Percentiles rank a stretch among this genome's conserved stretches.
Conservation (phyloP, 768 basidiomycete genomes). For the Leccinum aurantiacum region DNA sequence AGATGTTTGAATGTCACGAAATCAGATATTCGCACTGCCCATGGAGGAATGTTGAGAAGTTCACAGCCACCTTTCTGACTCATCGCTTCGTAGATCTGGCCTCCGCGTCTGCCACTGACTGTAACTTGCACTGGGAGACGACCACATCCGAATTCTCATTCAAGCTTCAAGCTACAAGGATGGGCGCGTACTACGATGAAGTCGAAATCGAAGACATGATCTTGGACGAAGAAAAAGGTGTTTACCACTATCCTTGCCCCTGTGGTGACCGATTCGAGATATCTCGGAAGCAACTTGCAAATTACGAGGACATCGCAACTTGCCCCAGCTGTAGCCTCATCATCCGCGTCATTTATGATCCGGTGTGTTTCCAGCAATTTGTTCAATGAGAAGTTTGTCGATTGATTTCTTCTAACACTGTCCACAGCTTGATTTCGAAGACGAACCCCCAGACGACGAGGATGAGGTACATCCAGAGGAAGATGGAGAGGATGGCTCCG, state of each 20-base stretch:
- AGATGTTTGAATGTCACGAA: no score
- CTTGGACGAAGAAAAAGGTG: conserved; percentile 78
- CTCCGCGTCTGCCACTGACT: no score
- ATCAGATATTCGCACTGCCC: no score
- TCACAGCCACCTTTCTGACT: no score
- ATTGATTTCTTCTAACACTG: neutral
- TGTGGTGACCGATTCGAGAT: conserved; percentile 99
- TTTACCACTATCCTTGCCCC: conserved; percentile 96
- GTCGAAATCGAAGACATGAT: conserved; percentile 96
- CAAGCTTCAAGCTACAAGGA: conserved; percentile 23
- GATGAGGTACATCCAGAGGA: conserved; percentile 36
- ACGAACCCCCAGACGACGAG: conserved; percentile 62
- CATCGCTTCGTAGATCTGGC: no score
- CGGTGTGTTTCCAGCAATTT: conserved; percentile 51
- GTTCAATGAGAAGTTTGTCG: neutral
- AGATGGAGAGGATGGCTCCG: conserved; percentile 35
- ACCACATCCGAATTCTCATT: no score
- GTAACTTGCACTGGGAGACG: no score
- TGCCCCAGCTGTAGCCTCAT: conserved; percentile 96
- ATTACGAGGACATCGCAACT: conserved; percentile 92
- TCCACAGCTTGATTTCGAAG: conserved; percentile 75
- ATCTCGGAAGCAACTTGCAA: conserved; percentile 73
- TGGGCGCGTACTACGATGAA: conserved; percentile 94
- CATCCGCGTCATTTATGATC: conserved; percentile 92
- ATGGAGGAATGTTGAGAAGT: no score